Conservation (phyloP, 176 grass and related monocot genomes). For the Bolboschoenus planiculmis region DNA sequence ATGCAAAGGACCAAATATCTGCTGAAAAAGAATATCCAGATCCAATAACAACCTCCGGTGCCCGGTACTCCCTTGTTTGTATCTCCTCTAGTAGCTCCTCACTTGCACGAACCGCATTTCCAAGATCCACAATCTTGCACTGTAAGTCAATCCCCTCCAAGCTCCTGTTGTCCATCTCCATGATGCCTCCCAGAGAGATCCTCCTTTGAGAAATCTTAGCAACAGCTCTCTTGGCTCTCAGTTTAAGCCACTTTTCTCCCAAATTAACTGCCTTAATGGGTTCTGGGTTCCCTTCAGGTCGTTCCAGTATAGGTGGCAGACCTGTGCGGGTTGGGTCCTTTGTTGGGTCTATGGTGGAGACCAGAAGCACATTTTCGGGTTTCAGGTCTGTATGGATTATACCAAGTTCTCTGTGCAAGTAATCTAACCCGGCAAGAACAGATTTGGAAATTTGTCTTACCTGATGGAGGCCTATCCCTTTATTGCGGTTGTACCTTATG, state of each 20-base stretch:
- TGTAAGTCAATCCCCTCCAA: constrained; percentile 71
- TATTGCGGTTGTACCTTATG: constrained; percentile 61
- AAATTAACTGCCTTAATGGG: constrained; percentile 30
- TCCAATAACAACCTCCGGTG: constrained; percentile 87
- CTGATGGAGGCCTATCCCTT: constrained; percentile 58
- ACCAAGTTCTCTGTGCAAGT: constrained; percentile 62
- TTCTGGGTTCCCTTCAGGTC: constrained; percentile 42
- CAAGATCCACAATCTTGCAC: constrained; percentile 97
- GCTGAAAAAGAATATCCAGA: constrained; percentile 65
- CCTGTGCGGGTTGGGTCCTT: constrained; percentile 65
- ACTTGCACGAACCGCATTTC: constrained; percentile 67
- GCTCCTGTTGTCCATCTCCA: constrained; percentile 46
- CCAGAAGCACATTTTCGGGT: constrained; percentile 79
- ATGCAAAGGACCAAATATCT: constrained; percentile 92
- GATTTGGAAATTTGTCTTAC: constrained; percentile 68
- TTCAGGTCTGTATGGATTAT: constrained; percentile 90
- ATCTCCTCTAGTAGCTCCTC: constrained; percentile 62
- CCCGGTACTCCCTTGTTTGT: constrained; percentile 89
- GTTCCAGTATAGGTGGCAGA: constrained; percentile 59
- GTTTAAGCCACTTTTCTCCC: constrained; percentile 73
- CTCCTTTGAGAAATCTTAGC: constrained; percentile 57
- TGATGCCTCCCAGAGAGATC: constrained; percentile 40
- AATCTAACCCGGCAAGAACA: constrained; percentile 59
- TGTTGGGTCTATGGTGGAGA: constrained; percentile 70
- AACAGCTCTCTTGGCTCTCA: constrained; percentile 47